Conservation (phyloP, 331 rosid species). For the Cydonia oblonga region DNA sequence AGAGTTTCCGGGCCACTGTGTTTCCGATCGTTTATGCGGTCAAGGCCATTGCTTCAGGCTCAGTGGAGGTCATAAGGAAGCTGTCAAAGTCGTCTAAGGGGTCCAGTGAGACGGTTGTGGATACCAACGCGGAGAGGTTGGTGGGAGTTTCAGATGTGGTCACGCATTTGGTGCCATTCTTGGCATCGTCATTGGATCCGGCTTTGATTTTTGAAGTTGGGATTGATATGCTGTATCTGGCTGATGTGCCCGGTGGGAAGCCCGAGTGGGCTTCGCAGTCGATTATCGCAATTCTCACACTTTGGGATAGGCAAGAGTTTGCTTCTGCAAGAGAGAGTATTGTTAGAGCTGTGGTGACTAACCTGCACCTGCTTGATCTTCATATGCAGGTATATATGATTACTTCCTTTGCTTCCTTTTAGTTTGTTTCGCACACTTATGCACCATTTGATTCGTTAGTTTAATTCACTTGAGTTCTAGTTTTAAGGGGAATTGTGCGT, state of each 20-base stretch:
- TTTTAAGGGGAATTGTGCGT: constrained; percentile 1
- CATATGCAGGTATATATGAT: constrained; percentile 69
- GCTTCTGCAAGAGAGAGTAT: constrained; percentile 90
- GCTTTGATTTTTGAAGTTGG: constrained; percentile 91
- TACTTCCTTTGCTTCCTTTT: constrained; percentile 1
- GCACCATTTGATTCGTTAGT: not conserved
- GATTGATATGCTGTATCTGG: constrained; percentile 84
- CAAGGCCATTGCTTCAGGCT: constrained; percentile 83
- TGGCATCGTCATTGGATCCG: constrained; percentile 89
- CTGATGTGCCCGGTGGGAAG: constrained; percentile 98
- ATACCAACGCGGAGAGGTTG: constrained; percentile 68
- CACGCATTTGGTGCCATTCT: constrained; percentile 83
- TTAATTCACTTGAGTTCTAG: not conserved
- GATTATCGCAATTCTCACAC: constrained; percentile 74
- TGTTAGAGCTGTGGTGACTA: constrained; percentile 93
- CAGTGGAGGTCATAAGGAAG: constrained; percentile 68
- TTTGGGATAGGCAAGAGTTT: constrained; percentile 95
- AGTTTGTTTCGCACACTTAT: not conserved
- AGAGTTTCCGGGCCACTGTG: constrained; percentile 78
- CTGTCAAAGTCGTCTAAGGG: constrained; percentile 61
- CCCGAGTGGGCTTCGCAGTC: constrained; percentile 98
- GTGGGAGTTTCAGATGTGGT: constrained; percentile 93
- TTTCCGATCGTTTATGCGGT: constrained; percentile 82
- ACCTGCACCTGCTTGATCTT: constrained; percentile 92
- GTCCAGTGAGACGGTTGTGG: constrained; percentile 17